These are phyloP conservation scores for Coniferiporia weirii DNA, from an alignment of 1,284 basidiomycete genomes.

Conservation along the genomic window DNA sequence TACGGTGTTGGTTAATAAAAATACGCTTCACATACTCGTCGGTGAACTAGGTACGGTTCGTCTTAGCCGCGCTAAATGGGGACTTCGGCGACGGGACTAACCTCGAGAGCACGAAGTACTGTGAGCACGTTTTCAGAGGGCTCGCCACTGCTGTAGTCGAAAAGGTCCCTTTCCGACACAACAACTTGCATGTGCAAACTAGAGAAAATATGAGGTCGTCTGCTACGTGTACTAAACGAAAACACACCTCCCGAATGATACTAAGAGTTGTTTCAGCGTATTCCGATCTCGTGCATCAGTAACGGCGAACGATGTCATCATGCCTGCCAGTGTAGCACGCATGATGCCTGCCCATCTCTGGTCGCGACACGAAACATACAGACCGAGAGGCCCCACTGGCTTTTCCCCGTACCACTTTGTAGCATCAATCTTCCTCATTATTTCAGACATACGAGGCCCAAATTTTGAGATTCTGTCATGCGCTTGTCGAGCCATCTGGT, in stretches of 20 bases:
- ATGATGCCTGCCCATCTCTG: constrained; percentile 64
- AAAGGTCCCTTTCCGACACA: constrained; percentile 65
- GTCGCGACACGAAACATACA: constrained; percentile 75
- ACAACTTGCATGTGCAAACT: constrained; percentile 49
- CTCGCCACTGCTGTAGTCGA: constrained; percentile 71
- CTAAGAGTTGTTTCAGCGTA: constrained; percentile 59
- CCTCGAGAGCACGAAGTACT: constrained; percentile 80
- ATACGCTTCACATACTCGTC: constrained; percentile 76
- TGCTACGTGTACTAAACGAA: background rate
- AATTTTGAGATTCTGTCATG: constrained; percentile 56
- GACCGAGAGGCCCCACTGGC: constrained; percentile 87
- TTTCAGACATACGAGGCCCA: constrained; percentile 55
- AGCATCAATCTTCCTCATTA: constrained; percentile 54
- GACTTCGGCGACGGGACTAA: constrained; percentile 31
- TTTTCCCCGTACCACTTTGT: constrained; percentile 60
- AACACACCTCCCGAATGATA: constrained; percentile 47
- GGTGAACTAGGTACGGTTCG: constrained; percentile 50
- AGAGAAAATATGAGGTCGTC: constrained; percentile 6
- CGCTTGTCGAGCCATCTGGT: constrained; percentile 45
- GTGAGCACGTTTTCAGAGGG: constrained; percentile 60
- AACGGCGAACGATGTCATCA: constrained; percentile 75
- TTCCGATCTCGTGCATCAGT: constrained; percentile 66
- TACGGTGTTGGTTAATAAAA: constrained; percentile 67
- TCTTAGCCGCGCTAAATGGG: background rate
- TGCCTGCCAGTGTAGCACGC: constrained; percentile 55